Evolutionary conservation across 2,329 filamentous ascomycete genomes (phyloP).

Genomic region (Alternaria ventricosa): DNA sequence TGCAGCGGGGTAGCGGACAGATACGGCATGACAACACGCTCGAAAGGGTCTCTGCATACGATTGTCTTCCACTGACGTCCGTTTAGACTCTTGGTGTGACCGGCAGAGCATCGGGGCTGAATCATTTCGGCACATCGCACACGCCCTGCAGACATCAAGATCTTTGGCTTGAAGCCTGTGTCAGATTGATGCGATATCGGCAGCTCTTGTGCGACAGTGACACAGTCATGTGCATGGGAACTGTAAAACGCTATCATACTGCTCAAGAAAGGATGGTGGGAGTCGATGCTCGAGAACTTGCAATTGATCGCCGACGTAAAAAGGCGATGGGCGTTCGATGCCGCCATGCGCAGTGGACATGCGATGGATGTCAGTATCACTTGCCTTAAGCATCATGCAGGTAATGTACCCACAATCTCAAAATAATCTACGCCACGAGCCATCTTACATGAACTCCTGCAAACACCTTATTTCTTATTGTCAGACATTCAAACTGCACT

Average conservation of each 20-base stretch:
- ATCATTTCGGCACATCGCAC: conserved; percentile 3
- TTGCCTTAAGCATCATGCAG: neutral
- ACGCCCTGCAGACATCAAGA: conserved; percentile 10
- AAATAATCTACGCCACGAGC: neutral
- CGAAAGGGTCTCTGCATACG: neutral
- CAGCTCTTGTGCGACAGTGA: conserved; percentile 14
- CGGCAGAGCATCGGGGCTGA: conserved; percentile 1
- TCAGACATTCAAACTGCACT: neutral
- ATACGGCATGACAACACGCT: neutral
- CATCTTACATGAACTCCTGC: neutral
- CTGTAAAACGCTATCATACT: neutral
- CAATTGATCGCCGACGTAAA: neutral
- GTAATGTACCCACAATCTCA: neutral
- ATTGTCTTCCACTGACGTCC: conserved; percentile 9
- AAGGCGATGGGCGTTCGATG: neutral
- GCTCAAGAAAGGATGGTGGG: neutral
- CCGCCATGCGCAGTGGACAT: neutral
- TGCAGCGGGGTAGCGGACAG: conserved; percentile 2
- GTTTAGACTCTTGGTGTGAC: conserved; percentile 13
- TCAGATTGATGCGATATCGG: conserved; percentile 24
- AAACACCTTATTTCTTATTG: neutral
- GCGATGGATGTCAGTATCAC: neutral
- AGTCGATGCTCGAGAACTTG: neutral
- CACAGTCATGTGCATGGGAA: neutral
- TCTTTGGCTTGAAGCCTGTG: conserved; percentile 7